Base-by-base conservation (phyloP, 768 basidiomycete genomes). In the Cubamyces sp. region DNA sequence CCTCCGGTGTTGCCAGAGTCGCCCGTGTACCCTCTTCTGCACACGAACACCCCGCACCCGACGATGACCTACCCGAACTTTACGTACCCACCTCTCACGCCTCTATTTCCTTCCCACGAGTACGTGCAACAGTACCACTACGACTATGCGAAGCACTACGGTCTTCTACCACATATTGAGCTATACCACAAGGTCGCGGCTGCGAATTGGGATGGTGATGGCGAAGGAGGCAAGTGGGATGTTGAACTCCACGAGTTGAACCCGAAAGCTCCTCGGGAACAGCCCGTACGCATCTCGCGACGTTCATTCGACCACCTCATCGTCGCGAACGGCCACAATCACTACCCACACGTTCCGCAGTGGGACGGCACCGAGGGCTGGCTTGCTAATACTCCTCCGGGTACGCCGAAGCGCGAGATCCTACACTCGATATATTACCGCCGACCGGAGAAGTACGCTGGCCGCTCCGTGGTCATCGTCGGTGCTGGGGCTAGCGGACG, bases 11-110 rank as follows among this genome's bases (percentile, higher is more conserved):
- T 87, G 5, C 85, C 85, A 1, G 79, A 83, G 68, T 83, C 82
- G 0, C 82, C 84, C 0, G 64, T 85, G 6, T 87, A 87, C 62
- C 83, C 84, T 4, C 74, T 71, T 14, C 75, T 87, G 18, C 79
- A 71, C 58, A 84, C 82, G 15, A 86, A 86, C 69, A 83, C 81
- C 0, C 83, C 84, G 15, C 76, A 81, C 3, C 85, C 85, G 1
- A 78, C 76, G 9, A 86, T 86, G 84, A 81, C 84, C 0, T 84
- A 80, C 65, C 84, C 84, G n/a, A 69, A 74, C 8, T 81, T 84
- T 69, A 79, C 84, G 0, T 86, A 81, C 57, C 80, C 78, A 0
- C 80, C 79, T 0, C 74, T 75, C 6, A 85, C 83, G 4, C 78
- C 82, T 2, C 74, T 87, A 5, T 86, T 77, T 67, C 79, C 86